Conservation (phyloP, 768 basidiomycete genomes). For the Lenzites betulinus region DNA sequence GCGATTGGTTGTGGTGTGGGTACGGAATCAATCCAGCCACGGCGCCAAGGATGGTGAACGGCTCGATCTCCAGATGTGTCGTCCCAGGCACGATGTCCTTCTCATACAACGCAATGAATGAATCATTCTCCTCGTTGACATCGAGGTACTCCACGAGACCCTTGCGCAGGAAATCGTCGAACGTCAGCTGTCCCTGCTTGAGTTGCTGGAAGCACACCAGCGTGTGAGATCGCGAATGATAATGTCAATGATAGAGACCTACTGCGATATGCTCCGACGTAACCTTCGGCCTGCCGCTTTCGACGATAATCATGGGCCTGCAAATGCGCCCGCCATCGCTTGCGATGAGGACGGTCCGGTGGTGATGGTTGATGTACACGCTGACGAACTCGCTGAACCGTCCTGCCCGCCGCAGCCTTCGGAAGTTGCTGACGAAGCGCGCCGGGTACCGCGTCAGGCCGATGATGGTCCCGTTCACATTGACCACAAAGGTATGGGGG, state of each 20-base stretch:
- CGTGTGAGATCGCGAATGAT: background rate
- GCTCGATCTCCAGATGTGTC: conserved; percentile 98
- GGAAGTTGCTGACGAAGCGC: conserved; percentile 87
- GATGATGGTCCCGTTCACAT: conserved; percentile 95
- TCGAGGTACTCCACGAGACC: conserved; percentile 98
- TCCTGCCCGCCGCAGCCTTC: conserved; percentile 88
- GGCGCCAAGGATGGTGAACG: conserved; percentile 95
- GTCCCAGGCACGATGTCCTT: conserved; percentile 76
- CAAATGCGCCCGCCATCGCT: conserved; percentile 98
- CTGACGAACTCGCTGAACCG: conserved; percentile 95
- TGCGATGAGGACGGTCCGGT: conserved; percentile 92
- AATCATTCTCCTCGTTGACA: conserved; percentile 99
- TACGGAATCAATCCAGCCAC: conserved; percentile 99
- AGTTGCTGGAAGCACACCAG: conserved; percentile 54
- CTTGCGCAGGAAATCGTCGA: conserved; percentile 91
- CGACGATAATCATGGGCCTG: conserved; percentile 96
- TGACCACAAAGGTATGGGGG: conserved; percentile 90
- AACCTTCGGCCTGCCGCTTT: conserved; percentile 75
- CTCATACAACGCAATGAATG: conserved; percentile 94
- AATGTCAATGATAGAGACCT: conserved; percentile 28
- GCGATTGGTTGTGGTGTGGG: conserved; percentile 99
- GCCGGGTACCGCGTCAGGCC: conserved; percentile 86
- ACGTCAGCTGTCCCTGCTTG: conserved; percentile 74
- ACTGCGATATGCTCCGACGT: conserved; percentile 80
- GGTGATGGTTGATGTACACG: conserved; percentile 95